Evolutionary conservation across 2,329 filamentous ascomycete species (phyloP).

Genomic region (Xylariaceae sp.): DNA sequence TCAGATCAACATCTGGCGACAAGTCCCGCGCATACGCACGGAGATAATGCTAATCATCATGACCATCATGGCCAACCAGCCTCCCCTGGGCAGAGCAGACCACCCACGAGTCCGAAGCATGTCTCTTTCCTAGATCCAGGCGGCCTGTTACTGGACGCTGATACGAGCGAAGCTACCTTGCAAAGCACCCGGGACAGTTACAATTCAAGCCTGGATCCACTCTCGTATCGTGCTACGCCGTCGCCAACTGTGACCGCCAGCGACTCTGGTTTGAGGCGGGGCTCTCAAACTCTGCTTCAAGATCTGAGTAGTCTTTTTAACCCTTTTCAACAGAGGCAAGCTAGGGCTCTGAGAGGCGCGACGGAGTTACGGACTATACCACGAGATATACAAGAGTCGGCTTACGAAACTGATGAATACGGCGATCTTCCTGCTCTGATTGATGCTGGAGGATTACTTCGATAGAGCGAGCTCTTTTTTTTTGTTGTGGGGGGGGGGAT

Average conservation of each 20-base stretch:
- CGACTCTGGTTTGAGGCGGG: conserved; percentile 43
- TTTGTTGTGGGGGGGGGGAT: too few species aligned
- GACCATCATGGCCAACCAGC: conserved; percentile 33
- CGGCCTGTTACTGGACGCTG: conserved; percentile 58
- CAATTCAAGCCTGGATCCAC: conserved; percentile 38
- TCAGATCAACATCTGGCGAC: conserved; percentile 39
- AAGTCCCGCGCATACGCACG: conserved; percentile 32
- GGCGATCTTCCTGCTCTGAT: conserved; percentile 32
- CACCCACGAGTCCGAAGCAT: conserved; percentile 44
- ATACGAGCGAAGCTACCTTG: conserved; percentile 28
- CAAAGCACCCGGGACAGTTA: conserved; percentile 37
- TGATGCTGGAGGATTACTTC: conserved; percentile 39
- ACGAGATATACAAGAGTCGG: conserved; percentile 35
- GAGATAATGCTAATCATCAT: conserved; percentile 41
- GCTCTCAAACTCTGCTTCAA: conserved; percentile 53
- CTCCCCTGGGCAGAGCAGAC: conserved; percentile 35
- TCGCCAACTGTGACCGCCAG: conserved; percentile 42
- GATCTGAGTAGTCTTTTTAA: conserved; percentile 52
- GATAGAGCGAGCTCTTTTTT: conserved; percentile 11
- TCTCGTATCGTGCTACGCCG: conserved; percentile 33
- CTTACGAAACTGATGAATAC: conserved; percentile 30
- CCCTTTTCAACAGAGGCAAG: conserved; percentile 34
- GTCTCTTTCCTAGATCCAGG: conserved; percentile 85
- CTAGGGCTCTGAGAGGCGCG: conserved; percentile 31
- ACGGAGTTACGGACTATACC: conserved; percentile 45